These are phyloP conservation scores for Peterozyma xylosa DNA, from an alignment of 805 yeast species.

Conservation along the genomic window DNA sequence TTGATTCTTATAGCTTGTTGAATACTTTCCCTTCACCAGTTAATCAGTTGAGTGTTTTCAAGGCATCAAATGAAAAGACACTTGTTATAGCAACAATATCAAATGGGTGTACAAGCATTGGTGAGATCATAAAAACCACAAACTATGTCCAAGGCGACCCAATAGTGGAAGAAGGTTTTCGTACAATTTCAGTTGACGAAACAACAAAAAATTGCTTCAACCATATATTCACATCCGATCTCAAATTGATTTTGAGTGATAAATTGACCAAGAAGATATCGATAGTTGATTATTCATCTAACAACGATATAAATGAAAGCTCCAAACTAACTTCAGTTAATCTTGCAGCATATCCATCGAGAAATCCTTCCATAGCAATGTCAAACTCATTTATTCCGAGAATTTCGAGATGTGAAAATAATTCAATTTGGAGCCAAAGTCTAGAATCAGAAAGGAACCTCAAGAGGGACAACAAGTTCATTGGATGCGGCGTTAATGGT, in stretches of 20 bases:
- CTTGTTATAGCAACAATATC: not conserved
- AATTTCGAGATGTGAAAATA: slow-evolving; percentile 18
- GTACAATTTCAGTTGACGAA: slow-evolving; percentile 9
- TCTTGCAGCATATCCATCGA: slow-evolving; percentile 14
- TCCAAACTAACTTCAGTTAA: not conserved
- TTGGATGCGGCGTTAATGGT: slow-evolving; percentile 31
- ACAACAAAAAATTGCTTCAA: slow-evolving; percentile 12
- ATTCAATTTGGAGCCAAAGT: slow-evolving; percentile 22
- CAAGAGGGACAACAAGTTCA: slow-evolving; percentile 9
- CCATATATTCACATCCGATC: slow-evolving; percentile 14
- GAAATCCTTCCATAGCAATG: slow-evolving; percentile 11
- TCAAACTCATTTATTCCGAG: slow-evolving; percentile 23
- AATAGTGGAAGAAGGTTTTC: slow-evolving; percentile 10
- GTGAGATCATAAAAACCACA: not conserved
- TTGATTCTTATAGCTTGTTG: slow-evolving; percentile 12
- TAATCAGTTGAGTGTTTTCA: not conserved
- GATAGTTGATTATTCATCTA: slow-evolving; percentile 9
- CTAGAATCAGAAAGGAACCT: slow-evolving; percentile 1
- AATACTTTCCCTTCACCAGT: not conserved
- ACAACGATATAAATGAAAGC: slow-evolving; percentile 9
- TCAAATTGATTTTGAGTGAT: slow-evolving; percentile 15
- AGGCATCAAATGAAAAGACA: too few species aligned
- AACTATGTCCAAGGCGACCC: slow-evolving; percentile 14
- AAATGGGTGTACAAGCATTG: slow-evolving; percentile 1
- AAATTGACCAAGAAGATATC: slow-evolving; percentile 3